Base-by-base conservation (phyloP, 192 early-diverging fungal species). In the Backusella tuberculispora region DNA sequence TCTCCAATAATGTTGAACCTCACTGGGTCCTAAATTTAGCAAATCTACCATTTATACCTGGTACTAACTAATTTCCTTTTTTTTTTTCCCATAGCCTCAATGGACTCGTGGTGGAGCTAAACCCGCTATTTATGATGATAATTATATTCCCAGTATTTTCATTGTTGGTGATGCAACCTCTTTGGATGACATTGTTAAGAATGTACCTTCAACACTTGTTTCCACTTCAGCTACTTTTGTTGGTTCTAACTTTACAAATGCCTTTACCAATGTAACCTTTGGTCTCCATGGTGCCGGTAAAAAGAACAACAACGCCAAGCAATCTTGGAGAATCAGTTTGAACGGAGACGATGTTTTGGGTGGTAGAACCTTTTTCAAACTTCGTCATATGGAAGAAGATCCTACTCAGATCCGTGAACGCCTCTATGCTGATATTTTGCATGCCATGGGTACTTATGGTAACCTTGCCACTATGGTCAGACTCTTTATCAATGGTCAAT, bases 401-500 rank as follows among this genome's bases (percentile, higher is more conserved):
- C 85, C 85, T 43, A 86, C 85, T 60, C 85, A 86, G 76, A 81
- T 86, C 29, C 85, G 85, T 75, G 85, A 86, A 71, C 83, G 83
- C 63, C 67, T 86, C 14, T 86, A 83, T 63, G 69, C 85, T 65
- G 85, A 86, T 76, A 73, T 82, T 63, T 37, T 75, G 17, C 74
- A 79, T 48, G 82, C 85, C 29, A 71, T 86, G 63, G 85, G 85
- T 26, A 68, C 73, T n/a, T 79, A 83, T 76, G 74, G 21, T 43
- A 83, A 83, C 45, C 74, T 82, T 63, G 85, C 85, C 68, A 86
- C 80, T 68, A 83, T 82, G 75, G 67, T 80, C 64, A 78, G 85
- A 53, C 65, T 86, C 17, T 86, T 78, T 72, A 83, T 86, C 56
- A 86, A 86, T 67, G 71, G 71, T 44, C 71, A 80, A 6, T 82